Percentiles rank a stretch among this genome's conserved stretches.
These are phyloP conservation scores for Ustilago hordei DNA, from an alignment of 1,284 basidiomycete genomes.

Conservation along the genomic window DNA sequence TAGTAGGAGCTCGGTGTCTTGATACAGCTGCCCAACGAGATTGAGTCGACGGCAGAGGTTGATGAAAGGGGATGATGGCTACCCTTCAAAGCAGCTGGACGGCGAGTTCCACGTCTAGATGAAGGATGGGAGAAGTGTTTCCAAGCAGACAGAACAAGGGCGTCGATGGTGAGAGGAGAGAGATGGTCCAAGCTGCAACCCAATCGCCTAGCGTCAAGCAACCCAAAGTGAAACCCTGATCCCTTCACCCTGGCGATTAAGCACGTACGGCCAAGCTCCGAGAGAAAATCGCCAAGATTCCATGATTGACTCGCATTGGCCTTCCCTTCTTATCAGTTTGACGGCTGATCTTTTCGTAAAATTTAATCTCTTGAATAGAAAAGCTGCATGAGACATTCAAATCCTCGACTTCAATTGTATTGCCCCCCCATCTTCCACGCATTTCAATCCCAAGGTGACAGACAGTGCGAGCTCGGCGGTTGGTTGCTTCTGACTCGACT, in stretches of 20 bases:
- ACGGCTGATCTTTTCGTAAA: slow-evolving; percentile 15
- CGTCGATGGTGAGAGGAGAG: slow-evolving; percentile 2
- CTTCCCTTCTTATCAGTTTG: slow-evolving; percentile 32
- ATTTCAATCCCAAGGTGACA: slow-evolving; percentile 8
- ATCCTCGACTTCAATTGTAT: slow-evolving; percentile 16
- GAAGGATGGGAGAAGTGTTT: not conserved
- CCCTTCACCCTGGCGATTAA: slow-evolving; percentile 25
- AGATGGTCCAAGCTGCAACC: slow-evolving; percentile 21
- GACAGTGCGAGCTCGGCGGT: slow-evolving; percentile 9
- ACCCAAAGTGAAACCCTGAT: slow-evolving; percentile 6
- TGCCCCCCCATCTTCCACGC: slow-evolving; percentile 12
- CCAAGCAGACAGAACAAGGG: slow-evolving; percentile 9
- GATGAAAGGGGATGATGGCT: not conserved
- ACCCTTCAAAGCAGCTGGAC: not conserved
- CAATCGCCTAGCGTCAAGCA: not conserved
- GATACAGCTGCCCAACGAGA: not conserved
- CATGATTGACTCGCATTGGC: not conserved
- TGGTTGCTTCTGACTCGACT: slow-evolving; percentile 29
- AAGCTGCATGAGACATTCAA: not conserved
- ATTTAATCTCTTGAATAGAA: not conserved
- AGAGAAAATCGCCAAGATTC: slow-evolving; percentile 11
- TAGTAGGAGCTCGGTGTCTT: slow-evolving; percentile 2
- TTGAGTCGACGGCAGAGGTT: not conserved
- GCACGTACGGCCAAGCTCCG: not conserved
- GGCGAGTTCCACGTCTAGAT: not conserved